These are phyloP conservation scores for Liriodendron chinense DNA, from an alignment of 164 flowering plant species.

Conservation along the genomic window DNA sequence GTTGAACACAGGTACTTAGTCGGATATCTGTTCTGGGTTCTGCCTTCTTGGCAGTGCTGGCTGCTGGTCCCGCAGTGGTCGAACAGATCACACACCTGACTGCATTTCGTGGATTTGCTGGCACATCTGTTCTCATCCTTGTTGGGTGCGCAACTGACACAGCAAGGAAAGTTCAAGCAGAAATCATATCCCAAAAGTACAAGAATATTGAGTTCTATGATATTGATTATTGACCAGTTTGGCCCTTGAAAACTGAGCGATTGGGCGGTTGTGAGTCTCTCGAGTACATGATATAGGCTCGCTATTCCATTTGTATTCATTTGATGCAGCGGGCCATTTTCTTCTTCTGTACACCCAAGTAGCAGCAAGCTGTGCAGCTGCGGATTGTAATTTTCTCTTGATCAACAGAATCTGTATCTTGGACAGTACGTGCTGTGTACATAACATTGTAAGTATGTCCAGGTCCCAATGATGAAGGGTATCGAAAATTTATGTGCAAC, in stretches of 20 bases:
- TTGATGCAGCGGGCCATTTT: background rate
- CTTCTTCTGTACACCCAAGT: background rate
- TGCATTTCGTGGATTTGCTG: slow-evolving; percentile 97
- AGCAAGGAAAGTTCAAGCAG: slow-evolving; percentile 97
- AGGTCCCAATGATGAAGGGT: background rate
- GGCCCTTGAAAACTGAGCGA: background rate
- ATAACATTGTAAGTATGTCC: slow-evolving; percentile 6
- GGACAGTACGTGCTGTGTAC: slow-evolving; percentile 3
- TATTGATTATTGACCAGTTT: slow-evolving; percentile 45
- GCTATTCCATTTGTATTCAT: background rate
- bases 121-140: slow-evolving; percentile 96
- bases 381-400: background rate
- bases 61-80: slow-evolving; percentile 91
- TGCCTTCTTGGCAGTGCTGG: slow-evolving; percentile 80
- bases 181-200: slow-evolving; percentile 96
- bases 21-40: slow-evolving; percentile 98
- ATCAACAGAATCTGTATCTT: slow-evolving; percentile 8
- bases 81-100: slow-evolving; percentile 90
- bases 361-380: background rate
- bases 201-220: slow-evolving; percentile 92
- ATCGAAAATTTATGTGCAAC: background rate
- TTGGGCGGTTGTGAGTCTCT: too few relatives aligned
- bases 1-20: slow-evolving; percentile 69
- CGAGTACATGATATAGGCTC: too few relatives aligned
- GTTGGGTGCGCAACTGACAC: slow-evolving; percentile 99